phyloP scores from a whole-genome alignment of 257 asterid genomes.

The Coffea canephora region DNA sequence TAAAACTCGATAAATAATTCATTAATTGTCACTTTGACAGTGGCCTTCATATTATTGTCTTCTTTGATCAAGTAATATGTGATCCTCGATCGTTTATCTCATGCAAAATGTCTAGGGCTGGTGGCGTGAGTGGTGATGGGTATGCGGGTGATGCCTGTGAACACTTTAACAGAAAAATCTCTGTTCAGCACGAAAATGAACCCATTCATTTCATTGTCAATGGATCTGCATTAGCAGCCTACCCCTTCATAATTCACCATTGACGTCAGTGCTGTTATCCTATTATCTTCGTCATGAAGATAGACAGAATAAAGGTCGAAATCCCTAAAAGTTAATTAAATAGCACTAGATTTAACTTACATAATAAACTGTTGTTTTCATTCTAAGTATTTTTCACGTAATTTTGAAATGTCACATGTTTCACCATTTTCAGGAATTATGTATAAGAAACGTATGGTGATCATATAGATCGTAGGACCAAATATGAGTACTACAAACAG shows the following conservation, averaged over 20 bases:
- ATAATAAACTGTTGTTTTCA: too few species aligned
- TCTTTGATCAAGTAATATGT: neutral
- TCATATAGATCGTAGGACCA: too few species aligned
- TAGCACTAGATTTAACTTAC: neutral
- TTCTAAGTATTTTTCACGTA: too few species aligned
- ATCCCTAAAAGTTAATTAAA: neutral
- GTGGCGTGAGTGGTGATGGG: neutral
- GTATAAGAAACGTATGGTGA: too few species aligned
- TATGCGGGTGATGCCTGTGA: too few species aligned
- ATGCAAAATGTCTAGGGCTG: neutral
- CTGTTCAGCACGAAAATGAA: neutral
- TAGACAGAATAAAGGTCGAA: neutral
- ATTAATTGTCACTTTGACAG: neutral
- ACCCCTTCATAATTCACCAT: neutral
- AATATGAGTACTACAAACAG: too few species aligned
- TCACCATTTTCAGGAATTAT: too few species aligned
- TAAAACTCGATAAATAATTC: too few species aligned
- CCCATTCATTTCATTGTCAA: neutral
- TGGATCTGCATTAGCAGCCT: neutral
- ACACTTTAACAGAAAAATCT: too few species aligned
- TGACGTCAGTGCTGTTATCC: neutral
- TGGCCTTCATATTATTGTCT: neutral
- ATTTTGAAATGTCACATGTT: too few species aligned
- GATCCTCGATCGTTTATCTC: neutral
- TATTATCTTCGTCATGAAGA: neutral